Percentiles rank a stretch among this genome's conserved stretches.
Evolutionary conservation across 306 rosid genomes (phyloP).

Genomic region (Vigna hirtella): DNA sequence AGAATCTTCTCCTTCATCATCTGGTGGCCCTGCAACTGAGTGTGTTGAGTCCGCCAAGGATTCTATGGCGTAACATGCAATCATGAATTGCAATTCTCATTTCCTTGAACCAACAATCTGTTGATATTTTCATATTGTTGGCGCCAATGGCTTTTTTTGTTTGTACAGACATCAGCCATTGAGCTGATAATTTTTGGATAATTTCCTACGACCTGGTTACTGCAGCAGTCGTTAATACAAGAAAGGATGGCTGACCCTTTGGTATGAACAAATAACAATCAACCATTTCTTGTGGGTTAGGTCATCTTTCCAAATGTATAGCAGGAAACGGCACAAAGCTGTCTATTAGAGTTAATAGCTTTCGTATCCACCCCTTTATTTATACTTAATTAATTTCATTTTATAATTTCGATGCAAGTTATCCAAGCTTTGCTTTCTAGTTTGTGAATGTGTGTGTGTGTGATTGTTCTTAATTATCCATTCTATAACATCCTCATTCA

Average conservation of each 20-base stretch:
- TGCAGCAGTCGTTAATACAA: slow-evolving; percentile 19
- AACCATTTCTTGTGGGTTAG: slow-evolving; percentile 42
- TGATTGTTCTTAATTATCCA: no score
- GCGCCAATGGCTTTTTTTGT: slow-evolving; percentile 17
- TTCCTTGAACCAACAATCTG: slow-evolving; percentile 32
- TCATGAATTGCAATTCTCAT: slow-evolving; percentile 10
- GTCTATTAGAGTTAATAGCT: slow-evolving; percentile 27
- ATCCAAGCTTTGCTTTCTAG: no score
- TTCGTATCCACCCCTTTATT: no score
- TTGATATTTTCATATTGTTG: slow-evolving; percentile 39
- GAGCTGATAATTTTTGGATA: slow-evolving; percentile 12
- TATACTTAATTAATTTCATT: no score
- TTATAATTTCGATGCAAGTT: no score
- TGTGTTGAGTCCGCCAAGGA: slow-evolving; percentile 15
- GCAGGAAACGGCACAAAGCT: slow-evolving; percentile 37
- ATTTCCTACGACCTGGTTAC: slow-evolving; percentile 22
- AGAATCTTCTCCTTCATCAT: slow-evolving; percentile 47
- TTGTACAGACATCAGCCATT: slow-evolving; percentile 44
- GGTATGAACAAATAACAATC: slow-evolving; percentile 7
- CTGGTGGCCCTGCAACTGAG: slow-evolving; percentile 29
- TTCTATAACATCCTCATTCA: no score
- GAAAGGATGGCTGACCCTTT: slow-evolving; percentile 4
- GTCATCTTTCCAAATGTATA: slow-evolving; percentile 42
- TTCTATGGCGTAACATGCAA: slow-evolving; percentile 29
- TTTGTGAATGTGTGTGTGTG: no score